These are phyloP conservation scores for Cytospora piceicola DNA, from an alignment of 2,329 filamentous ascomycete genomes.

Conservation along the genomic window DNA sequence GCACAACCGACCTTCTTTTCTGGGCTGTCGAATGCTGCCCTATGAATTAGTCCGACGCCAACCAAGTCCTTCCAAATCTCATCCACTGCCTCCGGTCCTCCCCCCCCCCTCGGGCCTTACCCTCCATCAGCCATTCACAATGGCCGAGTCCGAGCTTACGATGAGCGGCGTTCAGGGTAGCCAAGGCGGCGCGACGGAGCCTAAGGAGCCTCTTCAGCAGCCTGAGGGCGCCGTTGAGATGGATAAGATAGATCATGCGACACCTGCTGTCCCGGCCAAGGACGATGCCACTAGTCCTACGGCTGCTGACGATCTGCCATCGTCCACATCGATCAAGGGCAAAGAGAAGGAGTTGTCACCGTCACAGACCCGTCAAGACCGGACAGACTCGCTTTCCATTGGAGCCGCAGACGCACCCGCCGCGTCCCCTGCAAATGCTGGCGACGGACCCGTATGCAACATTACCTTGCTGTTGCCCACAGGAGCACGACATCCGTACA, in stretches of 20 bases:
- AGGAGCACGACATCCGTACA: conserved; percentile 85
- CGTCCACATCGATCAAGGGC: conserved; percentile 35
- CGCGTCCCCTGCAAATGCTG: conserved; percentile 31
- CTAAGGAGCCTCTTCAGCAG: conserved; percentile 28
- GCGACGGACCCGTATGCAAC: conserved; percentile 56
- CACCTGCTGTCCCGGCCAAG: conserved; percentile 30
- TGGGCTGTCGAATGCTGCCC: conserved; percentile 10
- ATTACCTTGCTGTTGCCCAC: conserved; percentile 84
- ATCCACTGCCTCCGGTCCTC: conserved; percentile 15
- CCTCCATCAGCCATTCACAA: conserved; percentile 19
- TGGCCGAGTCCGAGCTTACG: conserved; percentile 29
- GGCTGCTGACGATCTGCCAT: conserved; percentile 29
- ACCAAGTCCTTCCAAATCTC: conserved; percentile 12
- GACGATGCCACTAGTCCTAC: conserved; percentile 20
- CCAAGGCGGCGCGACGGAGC: conserved; percentile 22
- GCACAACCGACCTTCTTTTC: not conserved
- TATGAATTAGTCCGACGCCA: conserved; percentile 25
- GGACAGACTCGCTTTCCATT: conserved; percentile 42
- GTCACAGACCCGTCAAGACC: conserved; percentile 34
- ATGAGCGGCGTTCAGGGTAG: conserved; percentile 25
- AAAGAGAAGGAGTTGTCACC: conserved; percentile 37
- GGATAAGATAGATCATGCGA: conserved; percentile 25
- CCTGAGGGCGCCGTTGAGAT: conserved; percentile 30
- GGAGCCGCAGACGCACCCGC: conserved; percentile 35
- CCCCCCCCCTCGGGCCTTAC: conserved; percentile 11